A percentile compares a stretch with the other conserved stretches of the same genome.
Evolutionary conservation across 345 rosid species (phyloP).

Genomic region (Eucalyptus tenuipes): DNA sequence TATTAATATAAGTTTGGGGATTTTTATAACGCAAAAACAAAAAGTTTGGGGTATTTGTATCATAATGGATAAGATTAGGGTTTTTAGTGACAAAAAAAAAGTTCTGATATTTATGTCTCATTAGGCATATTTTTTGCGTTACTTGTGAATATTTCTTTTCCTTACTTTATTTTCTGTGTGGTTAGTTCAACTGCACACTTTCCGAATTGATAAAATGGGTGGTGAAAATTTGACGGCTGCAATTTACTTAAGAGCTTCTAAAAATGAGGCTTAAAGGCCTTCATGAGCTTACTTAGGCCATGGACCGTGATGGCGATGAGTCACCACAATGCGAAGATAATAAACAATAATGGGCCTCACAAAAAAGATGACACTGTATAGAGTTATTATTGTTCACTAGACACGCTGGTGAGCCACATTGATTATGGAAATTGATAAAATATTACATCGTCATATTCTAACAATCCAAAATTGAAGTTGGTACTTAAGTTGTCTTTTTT

Average conservation of each 20-base stretch:
- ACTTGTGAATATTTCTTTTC: neutral
- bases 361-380: neutral
- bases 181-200: neutral
- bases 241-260: neutral
- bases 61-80: no score
- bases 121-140: neutral
- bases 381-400: neutral
- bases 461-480: neutral
- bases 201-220: neutral
- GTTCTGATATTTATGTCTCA: neutral
- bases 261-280: neutral
- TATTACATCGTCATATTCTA: no score
- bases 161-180: neutral
- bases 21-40: no score
- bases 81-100: no score
- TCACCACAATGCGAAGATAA: neutral
- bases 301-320: neutral
- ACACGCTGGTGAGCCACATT: neutral
- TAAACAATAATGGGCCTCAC: neutral
- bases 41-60: no score
- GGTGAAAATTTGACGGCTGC: neutral
- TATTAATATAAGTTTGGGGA: no score
- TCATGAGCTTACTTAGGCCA: neutral
- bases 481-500: neutral
- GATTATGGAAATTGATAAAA: neutral